These are phyloP conservation scores for Cystobasidium slooffiae DNA, from an alignment of 1,284 basidiomycete species.

Conservation along the genomic window DNA sequence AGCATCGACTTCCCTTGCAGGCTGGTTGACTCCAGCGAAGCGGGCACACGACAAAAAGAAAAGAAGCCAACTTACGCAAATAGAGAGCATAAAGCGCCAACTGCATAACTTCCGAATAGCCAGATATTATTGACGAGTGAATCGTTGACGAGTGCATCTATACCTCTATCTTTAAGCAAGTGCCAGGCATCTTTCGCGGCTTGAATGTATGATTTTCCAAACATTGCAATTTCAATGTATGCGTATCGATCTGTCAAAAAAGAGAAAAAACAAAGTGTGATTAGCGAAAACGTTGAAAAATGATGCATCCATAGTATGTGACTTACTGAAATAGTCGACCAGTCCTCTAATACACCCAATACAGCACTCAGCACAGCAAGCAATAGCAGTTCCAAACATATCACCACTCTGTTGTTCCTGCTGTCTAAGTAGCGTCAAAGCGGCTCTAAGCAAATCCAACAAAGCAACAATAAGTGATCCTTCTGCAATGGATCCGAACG, in stretches of 20 bases:
- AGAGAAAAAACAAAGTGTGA: background rate
- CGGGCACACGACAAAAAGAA: no score
- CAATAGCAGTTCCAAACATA: constrained; percentile 72
- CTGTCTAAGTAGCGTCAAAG: constrained; percentile 69
- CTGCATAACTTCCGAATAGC: constrained; percentile 51
- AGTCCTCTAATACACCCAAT: constrained; percentile 71
- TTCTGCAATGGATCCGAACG: constrained; percentile 86
- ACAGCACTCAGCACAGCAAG: constrained; percentile 80
- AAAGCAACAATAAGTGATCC: constrained; percentile 86
- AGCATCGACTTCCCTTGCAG: no score
- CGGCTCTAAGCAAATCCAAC: constrained; percentile 72
- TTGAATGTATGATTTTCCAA: constrained; percentile 75
- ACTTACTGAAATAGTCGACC: constrained; percentile 83
- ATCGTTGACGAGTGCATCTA: constrained; percentile 84
- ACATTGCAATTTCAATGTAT: constrained; percentile 78
- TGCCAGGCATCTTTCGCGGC: constrained; percentile 92
- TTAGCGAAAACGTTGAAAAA: background rate
- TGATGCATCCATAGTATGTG: background rate
- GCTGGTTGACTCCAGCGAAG: no score
- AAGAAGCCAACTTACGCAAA: constrained; percentile 31
- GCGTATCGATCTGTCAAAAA: constrained; percentile 51
- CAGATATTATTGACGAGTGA: constrained; percentile 70
- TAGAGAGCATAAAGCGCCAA: constrained; percentile 27
- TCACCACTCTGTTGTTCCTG: constrained; percentile 75
- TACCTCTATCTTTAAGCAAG: constrained; percentile 80